phyloP scores from a whole-genome alignment of 2,329 filamentous ascomycete genomes.

The Raffaelea ambrosiae region DNA sequence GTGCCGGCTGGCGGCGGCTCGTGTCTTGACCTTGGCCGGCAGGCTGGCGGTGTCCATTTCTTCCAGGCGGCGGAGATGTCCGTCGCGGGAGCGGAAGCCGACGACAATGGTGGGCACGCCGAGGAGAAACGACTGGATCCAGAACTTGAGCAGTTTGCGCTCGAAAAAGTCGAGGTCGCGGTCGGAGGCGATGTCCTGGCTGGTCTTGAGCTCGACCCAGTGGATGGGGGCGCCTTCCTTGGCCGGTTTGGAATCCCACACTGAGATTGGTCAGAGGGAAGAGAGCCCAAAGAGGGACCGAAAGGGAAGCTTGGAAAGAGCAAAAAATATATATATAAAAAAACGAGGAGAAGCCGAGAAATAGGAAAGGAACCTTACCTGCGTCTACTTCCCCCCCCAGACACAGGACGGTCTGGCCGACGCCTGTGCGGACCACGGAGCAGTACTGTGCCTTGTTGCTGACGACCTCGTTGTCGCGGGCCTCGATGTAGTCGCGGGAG shows the following conservation, averaged over 20 bases:
- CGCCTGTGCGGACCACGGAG: conserved; percentile 81
- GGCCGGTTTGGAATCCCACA: conserved; percentile 75
- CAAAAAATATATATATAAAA: too few species aligned
- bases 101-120: conserved; percentile 89
- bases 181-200: conserved; percentile 59
- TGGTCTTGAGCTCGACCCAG: conserved; percentile 94
- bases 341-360: not conserved
- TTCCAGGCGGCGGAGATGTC: conserved; percentile 63
- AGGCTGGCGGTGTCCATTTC: conserved; percentile 75
- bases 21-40: conserved; percentile 62
- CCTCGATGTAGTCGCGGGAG: conserved; percentile 69
- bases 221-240: conserved; percentile 61
- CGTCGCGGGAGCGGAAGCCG: conserved; percentile 68
- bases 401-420: conserved; percentile 66
- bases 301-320: not conserved
- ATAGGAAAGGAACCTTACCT: conserved; percentile 37
- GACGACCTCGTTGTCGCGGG: conserved; percentile 60
- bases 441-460: conserved; percentile 94
- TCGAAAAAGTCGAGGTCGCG: conserved; percentile 71
- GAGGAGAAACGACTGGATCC: conserved; percentile 92
- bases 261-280: conserved; percentile 28
- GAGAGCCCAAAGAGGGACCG: conserved; percentile 1
- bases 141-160: conserved; percentile 87
- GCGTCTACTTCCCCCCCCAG: conserved; percentile 93
- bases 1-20: conserved; percentile 37